These are phyloP conservation scores for Teratosphaeria viscida DNA, from an alignment of 2,329 filamentous ascomycete genomes.

Conservation along the genomic window DNA sequence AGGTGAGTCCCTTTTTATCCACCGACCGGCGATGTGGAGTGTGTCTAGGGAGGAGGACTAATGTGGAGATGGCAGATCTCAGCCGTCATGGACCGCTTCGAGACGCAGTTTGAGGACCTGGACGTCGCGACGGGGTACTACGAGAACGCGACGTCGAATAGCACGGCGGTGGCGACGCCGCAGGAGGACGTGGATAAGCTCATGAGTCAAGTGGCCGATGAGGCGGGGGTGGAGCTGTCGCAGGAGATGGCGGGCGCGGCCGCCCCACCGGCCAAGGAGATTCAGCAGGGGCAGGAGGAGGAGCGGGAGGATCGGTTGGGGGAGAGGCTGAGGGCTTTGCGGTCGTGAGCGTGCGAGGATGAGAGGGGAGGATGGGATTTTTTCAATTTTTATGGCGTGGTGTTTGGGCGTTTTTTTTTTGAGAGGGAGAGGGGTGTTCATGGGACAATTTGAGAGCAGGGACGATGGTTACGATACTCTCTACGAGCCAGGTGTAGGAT, in stretches of 20 bases:
- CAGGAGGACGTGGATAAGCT: slow-evolving; percentile 81
- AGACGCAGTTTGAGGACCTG: slow-evolving; percentile 45
- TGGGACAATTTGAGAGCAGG: too few relatives aligned
- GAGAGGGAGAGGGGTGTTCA: too few relatives aligned
- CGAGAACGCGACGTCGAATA: slow-evolving; percentile 72
- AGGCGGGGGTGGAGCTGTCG: slow-evolving; percentile 72
- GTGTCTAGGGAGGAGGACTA: not conserved
- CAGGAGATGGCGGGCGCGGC: slow-evolving; percentile 58
- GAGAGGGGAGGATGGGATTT: not conserved
- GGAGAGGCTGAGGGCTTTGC: slow-evolving; percentile 46
- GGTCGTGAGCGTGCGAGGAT: slow-evolving; percentile 12
- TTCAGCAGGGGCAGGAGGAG: slow-evolving; percentile 49
- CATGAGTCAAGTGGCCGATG: slow-evolving; percentile 76
- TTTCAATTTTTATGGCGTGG: not conserved
- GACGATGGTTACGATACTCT: too few relatives aligned
- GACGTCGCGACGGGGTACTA: slow-evolving; percentile 56
- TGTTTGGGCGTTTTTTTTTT: not conserved
- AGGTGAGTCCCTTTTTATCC: slow-evolving; percentile 30
- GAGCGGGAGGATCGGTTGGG: slow-evolving; percentile 68
- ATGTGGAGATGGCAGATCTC: slow-evolving; percentile 39
- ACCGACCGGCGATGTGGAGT: not conserved
- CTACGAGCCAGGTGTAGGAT: too few relatives aligned
- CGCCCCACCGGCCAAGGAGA: slow-evolving; percentile 35
- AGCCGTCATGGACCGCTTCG: slow-evolving; percentile 56
- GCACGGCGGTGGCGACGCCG: slow-evolving; percentile 62